Percentiles rank a stretch among this genome's conserved stretches.
phyloP scores from a whole-genome alignment of 129 eudicot genomes.

The sunflower (Helianthus annuus) region DNA sequence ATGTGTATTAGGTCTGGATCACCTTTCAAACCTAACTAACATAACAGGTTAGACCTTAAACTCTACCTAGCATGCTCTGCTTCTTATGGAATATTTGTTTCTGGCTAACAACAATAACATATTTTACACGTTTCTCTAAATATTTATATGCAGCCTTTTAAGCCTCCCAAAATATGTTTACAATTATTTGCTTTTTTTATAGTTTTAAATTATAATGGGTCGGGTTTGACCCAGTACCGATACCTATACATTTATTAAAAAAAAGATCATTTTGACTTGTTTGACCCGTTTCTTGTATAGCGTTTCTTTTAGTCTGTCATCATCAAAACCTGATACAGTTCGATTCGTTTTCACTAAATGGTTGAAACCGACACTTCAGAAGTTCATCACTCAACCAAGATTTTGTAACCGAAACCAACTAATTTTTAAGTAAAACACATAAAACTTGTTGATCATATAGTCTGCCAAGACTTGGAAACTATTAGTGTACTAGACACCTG shows the following conservation, averaged over 20 bases:
- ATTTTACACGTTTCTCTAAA: conserved; percentile 11
- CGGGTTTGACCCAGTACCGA: neutral
- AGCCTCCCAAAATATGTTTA: neutral
- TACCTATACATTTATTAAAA: no score
- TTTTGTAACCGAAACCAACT: no score
- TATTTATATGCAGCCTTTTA: neutral
- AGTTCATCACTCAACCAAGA: no score
- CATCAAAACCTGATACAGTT: no score
- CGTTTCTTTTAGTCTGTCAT: no score
- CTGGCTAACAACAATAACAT: conserved; percentile 1
- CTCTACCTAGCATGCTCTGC: conserved; percentile 19
- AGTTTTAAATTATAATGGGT: neutral
- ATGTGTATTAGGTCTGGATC: conserved; percentile 53
- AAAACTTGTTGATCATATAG: no score
- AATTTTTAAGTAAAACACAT: no score
- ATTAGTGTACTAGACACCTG: neutral
- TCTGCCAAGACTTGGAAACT: neutral
- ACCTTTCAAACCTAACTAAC: conserved; percentile 73
- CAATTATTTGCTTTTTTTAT: no score
- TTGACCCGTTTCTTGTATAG: no score
- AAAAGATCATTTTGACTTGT: no score
- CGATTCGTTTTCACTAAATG: no score
- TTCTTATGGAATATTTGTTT: conserved; percentile 21
- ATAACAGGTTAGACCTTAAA: conserved; percentile 39
- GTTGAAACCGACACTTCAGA: no score